Percentiles rank a stretch among this genome's conserved stretches.
phyloP scores from a whole-genome alignment of 2,329 filamentous ascomycete genomes.

The Aspergillus fumigatus region DNA sequence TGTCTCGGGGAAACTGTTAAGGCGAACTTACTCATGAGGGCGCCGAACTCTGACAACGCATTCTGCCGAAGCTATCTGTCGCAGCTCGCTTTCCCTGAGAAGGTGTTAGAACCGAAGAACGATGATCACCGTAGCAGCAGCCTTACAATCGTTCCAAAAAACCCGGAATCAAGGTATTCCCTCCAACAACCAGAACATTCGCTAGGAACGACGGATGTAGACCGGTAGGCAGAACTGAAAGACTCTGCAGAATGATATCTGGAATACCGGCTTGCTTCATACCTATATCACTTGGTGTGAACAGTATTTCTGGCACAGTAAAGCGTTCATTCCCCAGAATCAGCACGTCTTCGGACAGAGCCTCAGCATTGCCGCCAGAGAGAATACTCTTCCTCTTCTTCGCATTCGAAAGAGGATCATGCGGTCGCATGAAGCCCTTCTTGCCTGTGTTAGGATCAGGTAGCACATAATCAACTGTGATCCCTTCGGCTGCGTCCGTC shows the following conservation, averaged over 20 bases:
- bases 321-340: conserved; percentile 92
- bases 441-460: conserved; percentile 67
- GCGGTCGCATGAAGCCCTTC: conserved; percentile 69
- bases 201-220: conserved; percentile 78
- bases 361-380: conserved; percentile 43
- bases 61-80: conserved; percentile 67
- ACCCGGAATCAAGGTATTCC: conserved; percentile 73
- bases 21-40: conserved; percentile 53
- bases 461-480: conserved; percentile 87
- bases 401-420: conserved; percentile 63
- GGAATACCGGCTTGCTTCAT: conserved; percentile 78
- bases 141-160: conserved; percentile 70
- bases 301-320: conserved; percentile 80
- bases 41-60: conserved; percentile 70
- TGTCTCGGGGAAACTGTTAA: neutral
- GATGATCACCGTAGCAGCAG: neutral
- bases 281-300: conserved; percentile 79
- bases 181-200: conserved; percentile 85
- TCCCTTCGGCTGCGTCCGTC: conserved; percentile 31
- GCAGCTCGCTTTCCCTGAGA: conserved; percentile 60
- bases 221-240: conserved; percentile 71
- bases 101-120: conserved; percentile 14
- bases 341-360: conserved; percentile 68
- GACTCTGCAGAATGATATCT: conserved; percentile 74
- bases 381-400: conserved; percentile 46